These are phyloP conservation scores for Fraxinus pennsylvanica DNA, from an alignment of 257 asterid species.

Conservation along the genomic window DNA sequence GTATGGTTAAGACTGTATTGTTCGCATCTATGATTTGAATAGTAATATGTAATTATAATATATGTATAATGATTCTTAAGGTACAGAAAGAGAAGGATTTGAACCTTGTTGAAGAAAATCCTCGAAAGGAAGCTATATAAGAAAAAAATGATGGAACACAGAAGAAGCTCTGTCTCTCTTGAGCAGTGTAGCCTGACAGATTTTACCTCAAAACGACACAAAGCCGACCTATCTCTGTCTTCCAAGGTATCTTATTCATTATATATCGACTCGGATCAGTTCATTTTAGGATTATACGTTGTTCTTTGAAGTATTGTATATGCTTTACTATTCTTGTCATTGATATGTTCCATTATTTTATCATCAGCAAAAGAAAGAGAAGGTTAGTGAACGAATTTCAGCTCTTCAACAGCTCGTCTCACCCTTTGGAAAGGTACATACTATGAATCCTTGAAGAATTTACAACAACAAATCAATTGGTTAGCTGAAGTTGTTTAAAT, in stretches of 20 bases:
- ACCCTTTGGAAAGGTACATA: conserved; percentile 83
- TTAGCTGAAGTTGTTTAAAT: not conserved
- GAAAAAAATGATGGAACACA: conserved; percentile 83
- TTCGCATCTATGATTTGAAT: not conserved
- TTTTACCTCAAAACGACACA: conserved; percentile 66
- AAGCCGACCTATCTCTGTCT: conserved; percentile 52
- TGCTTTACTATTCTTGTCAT: not conserved
- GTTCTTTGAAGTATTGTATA: no score
- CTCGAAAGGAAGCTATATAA: conserved; percentile 20
- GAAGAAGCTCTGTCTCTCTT: conserved; percentile 50
- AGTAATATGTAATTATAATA: not conserved
- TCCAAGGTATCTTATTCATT: conserved; percentile 54
- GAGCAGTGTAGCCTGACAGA: conserved; percentile 56
- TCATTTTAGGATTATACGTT: no score
- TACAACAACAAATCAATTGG: not conserved
- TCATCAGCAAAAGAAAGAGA: conserved; percentile 77
- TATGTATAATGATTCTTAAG: no score
- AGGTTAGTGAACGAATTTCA: conserved; percentile 46
- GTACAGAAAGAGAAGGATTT: no score
- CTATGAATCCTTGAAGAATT: not conserved
- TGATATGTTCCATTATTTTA: not conserved
- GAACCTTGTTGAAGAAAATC: not conserved
- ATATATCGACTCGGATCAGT: no score
- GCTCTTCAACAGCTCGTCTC: conserved; percentile 56
- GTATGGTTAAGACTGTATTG: no score